phyloP scores from a whole-genome alignment of 495 filamentous ascomycete species.

The Lasiosphaeriaceae sp. region DNA sequence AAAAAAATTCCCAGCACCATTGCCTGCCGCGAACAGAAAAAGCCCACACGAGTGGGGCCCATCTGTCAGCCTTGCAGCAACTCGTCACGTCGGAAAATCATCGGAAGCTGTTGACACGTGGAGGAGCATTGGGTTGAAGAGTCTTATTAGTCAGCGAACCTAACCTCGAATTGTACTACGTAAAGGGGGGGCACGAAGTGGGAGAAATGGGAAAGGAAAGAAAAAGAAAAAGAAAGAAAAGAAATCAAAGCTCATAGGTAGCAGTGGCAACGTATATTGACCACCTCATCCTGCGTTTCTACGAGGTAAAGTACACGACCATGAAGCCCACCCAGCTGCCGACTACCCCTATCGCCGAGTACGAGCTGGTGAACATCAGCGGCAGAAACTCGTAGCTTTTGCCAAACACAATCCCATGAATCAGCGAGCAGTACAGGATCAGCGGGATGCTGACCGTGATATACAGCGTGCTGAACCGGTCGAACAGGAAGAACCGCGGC shows the following conservation, averaged over 20 bases:
- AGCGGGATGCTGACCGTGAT: conserved; percentile 83
- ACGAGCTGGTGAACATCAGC: conserved; percentile 94
- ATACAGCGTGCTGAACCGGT: conserved; percentile 86
- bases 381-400: conserved; percentile 84
- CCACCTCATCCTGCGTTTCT: no score
- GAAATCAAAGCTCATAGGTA: no score
- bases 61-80: conserved; percentile 21
- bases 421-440: conserved; percentile 80
- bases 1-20: conserved; percentile 2
- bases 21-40: conserved; percentile 12
- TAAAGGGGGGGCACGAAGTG: no score
- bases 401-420: conserved; percentile 81
- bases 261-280: no score
- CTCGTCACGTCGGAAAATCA: conserved; percentile 12
- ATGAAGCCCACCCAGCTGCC: conserved; percentile 95
- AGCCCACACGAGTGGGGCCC: background rate
- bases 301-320: conserved; percentile 85
- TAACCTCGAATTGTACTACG: background rate
- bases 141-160: background rate
- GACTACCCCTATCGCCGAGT: conserved; percentile 90
- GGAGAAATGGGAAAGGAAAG: background rate
- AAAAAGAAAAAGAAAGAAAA: background rate
- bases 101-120: conserved; percentile 8
- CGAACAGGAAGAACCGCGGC: conserved; percentile 77
- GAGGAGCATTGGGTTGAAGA: background rate